A percentile compares a stretch with the other conserved stretches of the same genome.
Conservation (phyloP, 2,329 filamentous ascomycete genomes). For the Colletotrichum tofieldiae region DNA sequence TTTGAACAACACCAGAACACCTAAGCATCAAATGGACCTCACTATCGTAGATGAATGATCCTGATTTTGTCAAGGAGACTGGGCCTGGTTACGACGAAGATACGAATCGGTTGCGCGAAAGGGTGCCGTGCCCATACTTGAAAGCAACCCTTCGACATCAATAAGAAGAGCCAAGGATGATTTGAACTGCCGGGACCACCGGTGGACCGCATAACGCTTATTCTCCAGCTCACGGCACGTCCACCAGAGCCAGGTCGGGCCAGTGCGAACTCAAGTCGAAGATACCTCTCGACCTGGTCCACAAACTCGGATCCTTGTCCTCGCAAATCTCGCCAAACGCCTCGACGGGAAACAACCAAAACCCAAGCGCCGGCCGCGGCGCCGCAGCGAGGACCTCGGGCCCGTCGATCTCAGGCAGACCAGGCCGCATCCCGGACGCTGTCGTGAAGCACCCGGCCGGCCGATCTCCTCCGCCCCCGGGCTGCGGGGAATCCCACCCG, state of each 20-base stretch:
- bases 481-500: slow-evolving; percentile 23
- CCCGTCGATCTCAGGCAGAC: slow-evolving; percentile 8
- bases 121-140: background rate
- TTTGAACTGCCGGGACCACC: no score
- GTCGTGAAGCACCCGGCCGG: slow-evolving; percentile 33
- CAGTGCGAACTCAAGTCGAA: slow-evolving; percentile 10
- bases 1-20: background rate
- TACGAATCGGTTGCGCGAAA: no score
- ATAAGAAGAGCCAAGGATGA: background rate
- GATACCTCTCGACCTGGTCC: slow-evolving; percentile 3
- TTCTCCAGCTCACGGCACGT: background rate
- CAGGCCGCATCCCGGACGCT: slow-evolving; percentile 6
- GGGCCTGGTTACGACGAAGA: no score
- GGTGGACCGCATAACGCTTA: no score
- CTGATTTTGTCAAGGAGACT: no score
- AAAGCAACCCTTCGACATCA: background rate
- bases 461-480: background rate
- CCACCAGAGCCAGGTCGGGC: slow-evolving; percentile 33
- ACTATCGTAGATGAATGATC: background rate
- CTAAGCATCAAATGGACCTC: background rate
- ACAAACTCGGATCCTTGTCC: background rate
- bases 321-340: slow-evolving; percentile 15
- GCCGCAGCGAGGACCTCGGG: slow-evolving; percentile 28
- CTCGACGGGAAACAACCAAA: slow-evolving; percentile 30
- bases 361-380: slow-evolving; percentile 33